Base-by-base conservation (phyloP, 2,329 filamentous ascomycete species). In the Trichoderma aggressivum region DNA sequence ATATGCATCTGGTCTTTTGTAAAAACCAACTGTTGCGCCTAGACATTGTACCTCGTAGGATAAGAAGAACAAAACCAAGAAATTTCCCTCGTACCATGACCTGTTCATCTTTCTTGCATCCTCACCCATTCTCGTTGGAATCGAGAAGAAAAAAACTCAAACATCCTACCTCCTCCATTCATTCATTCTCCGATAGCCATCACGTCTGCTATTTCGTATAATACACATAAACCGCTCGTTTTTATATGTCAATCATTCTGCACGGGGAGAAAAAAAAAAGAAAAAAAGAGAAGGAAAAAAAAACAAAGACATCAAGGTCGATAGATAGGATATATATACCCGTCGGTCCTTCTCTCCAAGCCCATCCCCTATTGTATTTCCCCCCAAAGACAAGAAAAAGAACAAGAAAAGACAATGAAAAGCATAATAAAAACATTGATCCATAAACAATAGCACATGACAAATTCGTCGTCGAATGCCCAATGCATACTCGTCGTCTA, bases 341-440 rank as follows among this genome's bases (percentile, higher is more conserved):
- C 36, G 30, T 43, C 39, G 14, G 10, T 26, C 65, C 5, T 24
- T 21, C 30, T 58, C 34, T 24, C 62, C 43, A 21, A 43, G 34
- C 60, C 60, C 65, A 12, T 43, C 61, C 32, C 60, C 60, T 12
- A 62, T 60, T 70, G 47, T 72, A 64, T 58, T 59, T 47, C 58
- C 63, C 64, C 11, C 18, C 18, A 18, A 71, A 70, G 74, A 73
- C 73, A 69, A 43, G 28, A 43, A 26, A 32, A 69, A 50, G 16
- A 67, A 59, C 8, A 21, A 56, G 34, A 66, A 34, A 56, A 36
- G 30, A 56, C 28, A 58, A 67, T 18, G 18, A 56, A 62, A 30
- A 50, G 58, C 36, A 69, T 62, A 64, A 69, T 62, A 69, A 69
- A 50, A 50, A 50, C 58, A 69, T 60, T 32, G 28, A 69, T 69